Evolutionary conservation across 2,329 filamentous ascomycete genomes (phyloP).

Genomic region (Apiospora malaysiana): DNA sequence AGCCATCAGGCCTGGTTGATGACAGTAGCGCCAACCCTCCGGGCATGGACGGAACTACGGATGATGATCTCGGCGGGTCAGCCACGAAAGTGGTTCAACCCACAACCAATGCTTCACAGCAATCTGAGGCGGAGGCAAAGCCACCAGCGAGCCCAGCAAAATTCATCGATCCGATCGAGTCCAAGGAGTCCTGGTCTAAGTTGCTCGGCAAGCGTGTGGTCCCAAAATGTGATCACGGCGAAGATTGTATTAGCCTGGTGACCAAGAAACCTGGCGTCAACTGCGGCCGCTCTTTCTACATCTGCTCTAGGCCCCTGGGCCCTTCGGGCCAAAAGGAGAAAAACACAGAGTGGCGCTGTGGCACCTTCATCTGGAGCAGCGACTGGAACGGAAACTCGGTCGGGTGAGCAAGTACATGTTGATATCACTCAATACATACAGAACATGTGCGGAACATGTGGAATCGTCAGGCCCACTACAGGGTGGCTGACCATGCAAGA

Average conservation of each 20-base stretch:
- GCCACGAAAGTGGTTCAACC: neutral
- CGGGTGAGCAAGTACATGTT: slow-evolving; percentile 3
- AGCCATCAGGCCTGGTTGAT: neutral
- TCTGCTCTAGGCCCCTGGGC: slow-evolving; percentile 75
- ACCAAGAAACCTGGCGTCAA: slow-evolving; percentile 93
- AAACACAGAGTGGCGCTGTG: slow-evolving; percentile 85
- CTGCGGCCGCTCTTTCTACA: slow-evolving; percentile 71
- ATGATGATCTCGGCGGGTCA: slow-evolving; percentile 16
- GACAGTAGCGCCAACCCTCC: neutral
- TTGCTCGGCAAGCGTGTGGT: slow-evolving; percentile 76
- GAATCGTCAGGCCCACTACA: neutral
- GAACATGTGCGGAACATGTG: neutral
- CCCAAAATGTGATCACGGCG: slow-evolving; percentile 85
- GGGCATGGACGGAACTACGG: neutral
- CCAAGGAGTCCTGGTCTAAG: slow-evolving; percentile 85
- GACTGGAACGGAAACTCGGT: slow-evolving; percentile 53
- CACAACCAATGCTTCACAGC: neutral
- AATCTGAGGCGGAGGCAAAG: neutral
- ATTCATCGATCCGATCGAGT: slow-evolving; percentile 71
- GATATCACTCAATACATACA: neutral
- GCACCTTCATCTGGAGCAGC: slow-evolving; percentile 78
- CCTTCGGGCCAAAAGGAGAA: slow-evolving; percentile 85
- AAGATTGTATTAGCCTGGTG: slow-evolving; percentile 81
- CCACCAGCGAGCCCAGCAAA: slow-evolving; percentile 38
- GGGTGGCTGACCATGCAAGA: neutral